Conservation (phyloP, 208 protist species). For the Novymonas esmeraldas region DNA sequence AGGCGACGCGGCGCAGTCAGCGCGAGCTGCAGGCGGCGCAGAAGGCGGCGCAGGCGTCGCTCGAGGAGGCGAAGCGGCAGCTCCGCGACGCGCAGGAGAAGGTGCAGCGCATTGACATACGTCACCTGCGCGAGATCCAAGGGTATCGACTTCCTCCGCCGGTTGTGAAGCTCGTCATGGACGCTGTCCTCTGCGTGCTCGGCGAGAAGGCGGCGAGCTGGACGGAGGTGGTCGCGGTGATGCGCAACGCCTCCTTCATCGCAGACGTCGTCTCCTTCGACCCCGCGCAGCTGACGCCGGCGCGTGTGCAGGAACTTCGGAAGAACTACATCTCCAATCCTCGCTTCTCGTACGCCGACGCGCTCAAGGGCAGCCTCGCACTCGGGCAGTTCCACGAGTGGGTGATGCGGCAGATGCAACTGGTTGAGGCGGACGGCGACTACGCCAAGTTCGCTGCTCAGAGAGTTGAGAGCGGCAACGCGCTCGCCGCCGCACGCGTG, state of each 20-base stretch:
- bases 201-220: slow-evolving; percentile 48
- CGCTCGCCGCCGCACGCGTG: slow-evolving; percentile 15
- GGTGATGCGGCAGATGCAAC: slow-evolving; percentile 55
- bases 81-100: slow-evolving; percentile 45
- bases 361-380: slow-evolving; percentile 54
- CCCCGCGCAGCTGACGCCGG: slow-evolving; percentile 30
- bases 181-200: slow-evolving; percentile 56
- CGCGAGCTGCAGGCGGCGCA: slow-evolving; percentile 29
- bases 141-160: slow-evolving; percentile 69
- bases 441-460: slow-evolving; percentile 11
- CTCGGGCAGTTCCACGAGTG: slow-evolving; percentile 62
- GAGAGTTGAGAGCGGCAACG: slow-evolving; percentile 13
- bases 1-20: slow-evolving; percentile 19
- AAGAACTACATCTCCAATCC: slow-evolving; percentile 37
- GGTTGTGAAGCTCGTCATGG: slow-evolving; percentile 72
- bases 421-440: slow-evolving; percentile 24
- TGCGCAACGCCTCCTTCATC: slow-evolving; percentile 53
- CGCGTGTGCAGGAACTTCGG: slow-evolving; percentile 26
- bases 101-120: slow-evolving; percentile 50
- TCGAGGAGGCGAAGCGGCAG: slow-evolving; percentile 32
- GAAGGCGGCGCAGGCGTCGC: slow-evolving; percentile 15
- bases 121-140: slow-evolving; percentile 57
- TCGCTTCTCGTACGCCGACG: slow-evolving; percentile 57
- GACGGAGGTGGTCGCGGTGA: slow-evolving; percentile 37
- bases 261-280: slow-evolving; percentile 47